Evolutionary conservation across 2,329 filamentous ascomycete species (phyloP).

Genomic region (Xylariaceae sp.): DNA sequence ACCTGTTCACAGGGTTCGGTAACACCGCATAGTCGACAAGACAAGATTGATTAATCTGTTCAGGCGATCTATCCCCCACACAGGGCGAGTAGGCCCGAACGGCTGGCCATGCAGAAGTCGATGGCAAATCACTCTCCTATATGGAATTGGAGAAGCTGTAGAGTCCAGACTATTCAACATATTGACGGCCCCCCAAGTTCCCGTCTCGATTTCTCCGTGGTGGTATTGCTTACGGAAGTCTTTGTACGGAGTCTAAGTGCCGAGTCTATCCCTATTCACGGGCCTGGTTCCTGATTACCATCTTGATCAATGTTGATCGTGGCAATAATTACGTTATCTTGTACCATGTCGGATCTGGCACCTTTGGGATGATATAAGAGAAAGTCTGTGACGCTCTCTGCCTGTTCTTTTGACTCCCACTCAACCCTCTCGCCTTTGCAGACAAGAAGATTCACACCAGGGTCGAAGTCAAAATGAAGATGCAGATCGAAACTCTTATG

Average conservation of each 20-base stretch:
- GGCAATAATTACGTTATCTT: not conserved
- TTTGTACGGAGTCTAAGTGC: slow-evolving; percentile 30
- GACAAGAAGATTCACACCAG: slow-evolving; percentile 17
- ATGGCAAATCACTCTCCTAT: slow-evolving; percentile 23
- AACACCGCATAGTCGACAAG: slow-evolving; percentile 17
- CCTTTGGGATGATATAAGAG: slow-evolving; percentile 26
- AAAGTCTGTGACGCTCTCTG: slow-evolving; percentile 10
- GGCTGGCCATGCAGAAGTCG: slow-evolving; percentile 18
- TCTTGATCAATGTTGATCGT: not conserved
- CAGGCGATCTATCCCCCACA: slow-evolving; percentile 17
- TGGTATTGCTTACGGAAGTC: slow-evolving; percentile 20
- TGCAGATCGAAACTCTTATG: slow-evolving; percentile 24
- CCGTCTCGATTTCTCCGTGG: slow-evolving; percentile 23
- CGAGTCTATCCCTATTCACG: slow-evolving; percentile 25
- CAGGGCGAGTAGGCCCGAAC: slow-evolving; percentile 27
- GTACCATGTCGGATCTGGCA: not conserved
- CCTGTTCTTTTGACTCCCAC: slow-evolving; percentile 11
- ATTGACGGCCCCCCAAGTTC: slow-evolving; percentile 8
- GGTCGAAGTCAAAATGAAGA: slow-evolving; percentile 31
- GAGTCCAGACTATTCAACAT: slow-evolving; percentile 16
- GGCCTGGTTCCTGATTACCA: slow-evolving; percentile 34
- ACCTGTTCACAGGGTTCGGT: slow-evolving; percentile 13
- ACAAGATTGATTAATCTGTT: slow-evolving; percentile 24
- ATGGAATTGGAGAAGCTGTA: slow-evolving; percentile 15
- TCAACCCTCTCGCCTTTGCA: slow-evolving; percentile 24